A percentile compares a stretch with the other conserved stretches of the same genome.
Evolutionary conservation across 164 flowering plant genomes (phyloP).

Genomic region (Piper betle): DNA sequence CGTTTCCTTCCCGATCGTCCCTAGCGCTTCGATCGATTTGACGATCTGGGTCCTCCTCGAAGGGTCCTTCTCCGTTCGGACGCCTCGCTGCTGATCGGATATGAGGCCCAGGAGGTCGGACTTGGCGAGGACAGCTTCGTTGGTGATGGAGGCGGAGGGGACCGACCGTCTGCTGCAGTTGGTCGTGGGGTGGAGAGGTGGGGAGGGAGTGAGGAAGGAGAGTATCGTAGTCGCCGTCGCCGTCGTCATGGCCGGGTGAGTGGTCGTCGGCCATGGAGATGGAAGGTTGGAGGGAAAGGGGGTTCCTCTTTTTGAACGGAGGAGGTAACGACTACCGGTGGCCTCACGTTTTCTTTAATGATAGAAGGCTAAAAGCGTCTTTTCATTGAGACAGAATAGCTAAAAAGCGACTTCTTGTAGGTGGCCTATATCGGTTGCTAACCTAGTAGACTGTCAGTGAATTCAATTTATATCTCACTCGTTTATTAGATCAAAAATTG

Average conservation of each 20-base stretch:
- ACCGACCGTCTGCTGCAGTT: not conserved
- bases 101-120: slow-evolving; percentile 54
- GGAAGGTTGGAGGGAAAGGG: no score
- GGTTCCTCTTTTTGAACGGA: no score
- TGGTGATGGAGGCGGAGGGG: not conserved
- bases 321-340: no score
- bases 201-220: not conserved
- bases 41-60: slow-evolving; percentile 39
- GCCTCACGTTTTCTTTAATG: no score
- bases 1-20: slow-evolving; percentile 29
- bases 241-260: not conserved
- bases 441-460: no score
- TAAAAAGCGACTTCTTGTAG: no score
- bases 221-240: not conserved
- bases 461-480: no score
- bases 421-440: no score
- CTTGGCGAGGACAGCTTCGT: slow-evolving; percentile 34
- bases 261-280: not conserved
- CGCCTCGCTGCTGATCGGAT: slow-evolving; percentile 73
- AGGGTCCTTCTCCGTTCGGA: slow-evolving; percentile 52
- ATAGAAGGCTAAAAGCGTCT: no score
- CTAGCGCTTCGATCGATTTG: slow-evolving; percentile 52
- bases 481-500: no score
- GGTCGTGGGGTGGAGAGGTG: not conserved
- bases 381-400: no score